A percentile compares a stretch with the other conserved stretches of the same genome.
Conservation (phyloP, 805 yeast species). For the Barnettozyma californica region DNA sequence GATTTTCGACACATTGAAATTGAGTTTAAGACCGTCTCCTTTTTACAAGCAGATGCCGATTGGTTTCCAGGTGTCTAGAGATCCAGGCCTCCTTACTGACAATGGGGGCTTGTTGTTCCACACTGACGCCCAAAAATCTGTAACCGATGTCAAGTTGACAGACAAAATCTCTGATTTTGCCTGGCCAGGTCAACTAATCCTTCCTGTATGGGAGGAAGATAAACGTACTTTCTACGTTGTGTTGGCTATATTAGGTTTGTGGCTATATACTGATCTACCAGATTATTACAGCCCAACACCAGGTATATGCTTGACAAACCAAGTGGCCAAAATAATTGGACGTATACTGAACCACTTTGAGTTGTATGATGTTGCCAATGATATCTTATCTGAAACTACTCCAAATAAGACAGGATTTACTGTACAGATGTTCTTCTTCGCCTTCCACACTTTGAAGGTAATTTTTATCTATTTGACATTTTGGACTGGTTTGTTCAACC, state of each 20-base stretch:
- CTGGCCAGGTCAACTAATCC: conserved; percentile 88
- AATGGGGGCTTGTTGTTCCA: conserved; percentile 76
- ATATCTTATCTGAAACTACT: conserved; percentile 45
- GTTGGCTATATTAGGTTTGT: conserved; percentile 38
- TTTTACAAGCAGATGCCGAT: conserved; percentile 63
- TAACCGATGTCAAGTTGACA: conserved; percentile 42
- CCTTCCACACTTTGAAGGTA: conserved; percentile 63
- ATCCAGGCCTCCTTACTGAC: conserved; percentile 79
- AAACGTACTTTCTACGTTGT: conserved; percentile 36
- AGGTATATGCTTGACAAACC: conserved; percentile 73
- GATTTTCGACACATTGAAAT: conserved; percentile 63
- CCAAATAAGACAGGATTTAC: conserved; percentile 32
- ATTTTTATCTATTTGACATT: conserved; percentile 49
- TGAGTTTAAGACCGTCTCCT: conserved; percentile 73
- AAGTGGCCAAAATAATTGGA: conserved; percentile 33
- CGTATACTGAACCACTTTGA: conserved; percentile 33
- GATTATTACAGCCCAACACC: conserved; percentile 89
- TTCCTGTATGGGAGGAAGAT: conserved; percentile 64
- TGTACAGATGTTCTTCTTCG: conserved; percentile 66
- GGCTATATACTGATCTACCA: conserved; percentile 95
- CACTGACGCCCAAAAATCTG: conserved; percentile 44
- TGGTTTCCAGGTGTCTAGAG: conserved; percentile 54
- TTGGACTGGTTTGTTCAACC: conserved; percentile 74
- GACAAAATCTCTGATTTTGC: conserved; percentile 53
- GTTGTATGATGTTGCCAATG: conserved; percentile 37